These are phyloP conservation scores for Hypericum perforatum DNA, from an alignment of 345 rosid genomes.

Conservation along the genomic window DNA sequence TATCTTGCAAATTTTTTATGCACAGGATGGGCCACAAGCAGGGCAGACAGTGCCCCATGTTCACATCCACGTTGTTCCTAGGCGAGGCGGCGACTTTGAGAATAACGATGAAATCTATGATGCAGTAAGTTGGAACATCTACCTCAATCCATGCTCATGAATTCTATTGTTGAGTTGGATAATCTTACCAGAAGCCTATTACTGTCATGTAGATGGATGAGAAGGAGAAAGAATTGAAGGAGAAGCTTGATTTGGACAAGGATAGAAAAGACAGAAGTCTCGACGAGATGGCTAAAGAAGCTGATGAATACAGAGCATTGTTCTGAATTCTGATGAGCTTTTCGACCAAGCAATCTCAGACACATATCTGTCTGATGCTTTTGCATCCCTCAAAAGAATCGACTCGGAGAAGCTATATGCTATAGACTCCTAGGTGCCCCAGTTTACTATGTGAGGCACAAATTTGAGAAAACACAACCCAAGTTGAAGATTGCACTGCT, in stretches of 20 bases:
- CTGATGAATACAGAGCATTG: constrained; percentile 39
- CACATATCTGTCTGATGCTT: too few species aligned
- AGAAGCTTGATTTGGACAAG: constrained; percentile 67
- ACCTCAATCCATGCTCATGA: not conserved
- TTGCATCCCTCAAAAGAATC: too few species aligned
- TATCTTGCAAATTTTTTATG: too few species aligned
- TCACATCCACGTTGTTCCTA: constrained; percentile 79
- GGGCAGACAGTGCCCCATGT: constrained; percentile 95
- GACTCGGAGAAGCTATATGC: too few species aligned
- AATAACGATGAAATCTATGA: constrained; percentile 84
- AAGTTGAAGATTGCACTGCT: too few species aligned
- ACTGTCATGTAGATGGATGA: constrained; percentile 39
- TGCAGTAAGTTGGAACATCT: constrained; percentile 40
- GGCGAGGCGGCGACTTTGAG: constrained; percentile 79
- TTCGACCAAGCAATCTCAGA: too few species aligned
- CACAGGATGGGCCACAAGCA: constrained; percentile 84
- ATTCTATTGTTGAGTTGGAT: not conserved
- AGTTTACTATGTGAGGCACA: too few species aligned
- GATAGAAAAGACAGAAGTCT: constrained; percentile 62
- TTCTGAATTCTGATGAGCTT: too few species aligned
- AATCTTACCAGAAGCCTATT: not conserved
- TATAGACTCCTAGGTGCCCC: too few species aligned
- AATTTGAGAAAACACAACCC: too few species aligned
- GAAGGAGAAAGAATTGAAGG: constrained; percentile 60
- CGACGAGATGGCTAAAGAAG: constrained; percentile 76